Evolutionary conservation across 768 basidiomycete genomes (phyloP), one percentile per base, ranked within the genome.

Genomic region (Calocera cornea): DNA sequence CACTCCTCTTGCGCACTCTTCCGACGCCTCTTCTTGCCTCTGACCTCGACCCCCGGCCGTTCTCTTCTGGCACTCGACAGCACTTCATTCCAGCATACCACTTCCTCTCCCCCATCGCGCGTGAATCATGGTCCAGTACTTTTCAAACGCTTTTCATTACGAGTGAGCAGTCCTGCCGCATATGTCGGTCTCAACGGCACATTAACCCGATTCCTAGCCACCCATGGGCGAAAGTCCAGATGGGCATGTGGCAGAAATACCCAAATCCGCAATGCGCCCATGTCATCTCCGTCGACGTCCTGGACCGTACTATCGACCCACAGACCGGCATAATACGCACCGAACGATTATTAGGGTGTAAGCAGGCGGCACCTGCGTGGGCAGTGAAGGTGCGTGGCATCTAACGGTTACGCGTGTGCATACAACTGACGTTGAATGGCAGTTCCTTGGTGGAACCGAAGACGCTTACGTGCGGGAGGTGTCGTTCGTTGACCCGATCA

Each of bases 221-320:
- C 74, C 83, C 92, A 44, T 95, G 93, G 88, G 83, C 87, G 69
- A 91, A 92, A 79, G 92, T 95, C 71, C 86, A 93, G 69, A 87
- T 89, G 74, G 90, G 90, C 70, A 90, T 95, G 83, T 94, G 92
- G 89, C 87, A 88, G 71, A 97, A 97, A 82, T 97, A 97, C 77
- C 94, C 94, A 65, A 95, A 95, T 76, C 88, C 92, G 65, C 89
- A 89, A 73, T 92, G 91, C 78, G 84, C 88, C 27, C 92, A 93
- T 76, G 92, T 93, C 71, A 80, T 92, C 71, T 89, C 88, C 70
- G 83, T 93, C 74, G 91, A 93, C 76, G 92, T 93, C 33, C 69
- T 95, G 67, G 89, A 92, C 79, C 87, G 94, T 70, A 83, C 87
- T 14, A 82, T 95, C 14, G 87, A 95, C 78, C 84, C 90, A 33